Conservation (phyloP, 495 filamentous ascomycete species). For the Articulospora tetracladia region DNA sequence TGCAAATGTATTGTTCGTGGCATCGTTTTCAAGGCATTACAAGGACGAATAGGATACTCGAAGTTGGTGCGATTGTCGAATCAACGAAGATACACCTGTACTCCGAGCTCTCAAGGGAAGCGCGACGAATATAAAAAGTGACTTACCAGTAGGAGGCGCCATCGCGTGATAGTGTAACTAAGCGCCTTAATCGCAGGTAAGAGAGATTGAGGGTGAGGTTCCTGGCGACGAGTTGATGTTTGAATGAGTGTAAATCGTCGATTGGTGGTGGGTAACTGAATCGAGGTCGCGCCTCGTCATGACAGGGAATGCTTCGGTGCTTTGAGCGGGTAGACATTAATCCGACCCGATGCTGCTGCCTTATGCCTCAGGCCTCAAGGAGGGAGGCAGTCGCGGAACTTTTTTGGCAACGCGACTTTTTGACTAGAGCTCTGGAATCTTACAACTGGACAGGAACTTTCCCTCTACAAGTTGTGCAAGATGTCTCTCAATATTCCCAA, state of each 20-base stretch:
- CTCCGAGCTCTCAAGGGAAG: no score
- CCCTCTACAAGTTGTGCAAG: constrained; percentile 21
- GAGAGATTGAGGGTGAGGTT: not conserved
- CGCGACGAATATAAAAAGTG: not conserved
- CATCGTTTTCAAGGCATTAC: no score
- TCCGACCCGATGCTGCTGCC: not conserved
- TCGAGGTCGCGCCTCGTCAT: no score
- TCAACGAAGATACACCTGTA: no score
- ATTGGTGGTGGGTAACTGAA: no score
- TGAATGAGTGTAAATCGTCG: not conserved
- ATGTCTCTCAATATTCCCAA: constrained; percentile 96
- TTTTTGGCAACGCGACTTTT: constrained; percentile 25
- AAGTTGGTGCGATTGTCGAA: no score
- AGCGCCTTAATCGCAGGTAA: no score
- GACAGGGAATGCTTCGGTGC: not conserved
- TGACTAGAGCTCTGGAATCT: not conserved
- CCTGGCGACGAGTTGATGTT: not conserved
- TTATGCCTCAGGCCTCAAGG: not conserved
- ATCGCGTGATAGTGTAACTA: no score
- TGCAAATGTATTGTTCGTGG: no score
- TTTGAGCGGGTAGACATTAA: not conserved
- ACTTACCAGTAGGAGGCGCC: constrained; percentile 21
- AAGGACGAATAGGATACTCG: no score
- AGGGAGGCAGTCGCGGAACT: constrained; percentile 25
- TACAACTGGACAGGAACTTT: not conserved